Base-by-base conservation (phyloP, 257 asterid species). In the Pogostemon cablin region DNA sequence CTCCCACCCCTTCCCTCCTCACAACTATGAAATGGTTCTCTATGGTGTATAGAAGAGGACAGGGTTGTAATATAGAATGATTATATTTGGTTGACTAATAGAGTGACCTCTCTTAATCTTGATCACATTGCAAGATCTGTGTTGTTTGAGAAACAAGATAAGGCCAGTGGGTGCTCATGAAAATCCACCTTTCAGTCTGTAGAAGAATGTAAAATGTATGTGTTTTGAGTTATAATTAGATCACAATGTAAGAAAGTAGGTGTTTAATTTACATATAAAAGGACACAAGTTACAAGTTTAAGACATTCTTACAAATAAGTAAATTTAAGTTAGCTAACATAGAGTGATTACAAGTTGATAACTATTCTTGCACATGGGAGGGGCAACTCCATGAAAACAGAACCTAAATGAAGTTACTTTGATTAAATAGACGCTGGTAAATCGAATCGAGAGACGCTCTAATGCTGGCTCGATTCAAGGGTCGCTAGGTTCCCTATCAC, bases 321-420 rank as follows among this genome's bases (percentile, higher is more conserved):
- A 41, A 12, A 49, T 6, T 57, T 62, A 60, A 71, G 57, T 65
- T 77, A 49, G 69, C 54, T 50, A 74, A 32, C 34, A 46, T 52
- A 68, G 65, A 73, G 39, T 71, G 55, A 66, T 72, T 60, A 71
- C 75, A 62, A 70, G 7, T 74, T 75, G 61, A 65, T 53, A 65
- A 77, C 73, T 81, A 71, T 54, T 59, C 79, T 67, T 74, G 78
- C 43, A 61, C 77, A 74, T 40, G 55, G 7, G 32, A 25, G 32
- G 32, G 32, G 32, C 32, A 25, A 25, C 37, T 58, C 43, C 44
- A 56, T 32, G 39, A 65, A 49, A 53, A 49, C 72, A 54, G 68
- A 59, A 52, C 64, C 69, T 43, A 20, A 58, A 9, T 53, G 38
- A 72, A 42, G 71, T 72, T 65, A 32, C 78, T 42, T 12, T 40